Evolutionary conservation across 805 yeast species (phyloP).

Genomic region (Scheffersomyces stipitis): DNA sequence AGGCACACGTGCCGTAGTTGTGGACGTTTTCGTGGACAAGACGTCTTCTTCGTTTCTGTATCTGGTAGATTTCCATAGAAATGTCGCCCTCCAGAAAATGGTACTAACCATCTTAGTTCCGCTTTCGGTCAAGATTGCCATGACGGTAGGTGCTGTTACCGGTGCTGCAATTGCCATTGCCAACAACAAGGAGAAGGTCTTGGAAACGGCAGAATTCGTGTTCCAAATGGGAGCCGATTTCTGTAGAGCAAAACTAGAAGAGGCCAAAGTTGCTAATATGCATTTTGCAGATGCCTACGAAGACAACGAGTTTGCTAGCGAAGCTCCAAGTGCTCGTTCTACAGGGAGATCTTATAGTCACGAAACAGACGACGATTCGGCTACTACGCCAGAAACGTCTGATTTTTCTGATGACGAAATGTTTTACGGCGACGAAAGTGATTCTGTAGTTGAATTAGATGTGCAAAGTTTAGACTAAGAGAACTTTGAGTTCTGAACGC

Average conservation of each 20-base stretch:
- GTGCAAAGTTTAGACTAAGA: conserved; percentile 3
- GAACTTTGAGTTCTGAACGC: too few relatives aligned
- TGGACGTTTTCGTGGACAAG: too few relatives aligned
- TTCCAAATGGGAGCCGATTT: conserved; percentile 31
- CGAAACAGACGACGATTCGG: conserved; percentile 7
- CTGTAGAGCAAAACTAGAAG: conserved; percentile 17
- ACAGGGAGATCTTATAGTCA: background rate
- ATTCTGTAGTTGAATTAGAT: conserved; percentile 4
- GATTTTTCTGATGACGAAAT: conserved; percentile 10
- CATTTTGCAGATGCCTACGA: conserved; percentile 22
- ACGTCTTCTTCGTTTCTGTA: too few relatives aligned
- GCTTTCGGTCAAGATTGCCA: conserved; percentile 30
- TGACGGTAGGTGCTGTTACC: conserved; percentile 31
- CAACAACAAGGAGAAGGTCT: conserved; percentile 26
- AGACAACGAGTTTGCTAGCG: conserved; percentile 11
- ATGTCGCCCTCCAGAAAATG: too few relatives aligned
- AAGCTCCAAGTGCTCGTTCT: background rate
- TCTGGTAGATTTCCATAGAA: too few relatives aligned
- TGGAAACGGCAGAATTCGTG: conserved; percentile 27
- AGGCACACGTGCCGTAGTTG: background rate
- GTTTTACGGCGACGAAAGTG: conserved; percentile 5
- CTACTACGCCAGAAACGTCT: conserved; percentile 17
- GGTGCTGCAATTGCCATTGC: conserved; percentile 36
- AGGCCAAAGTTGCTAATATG: conserved; percentile 14
- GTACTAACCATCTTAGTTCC: conserved; percentile 29